Evolutionary conservation across 108 stramenopile species (phyloP).

Genomic region (Nitzschia palea): DNA sequence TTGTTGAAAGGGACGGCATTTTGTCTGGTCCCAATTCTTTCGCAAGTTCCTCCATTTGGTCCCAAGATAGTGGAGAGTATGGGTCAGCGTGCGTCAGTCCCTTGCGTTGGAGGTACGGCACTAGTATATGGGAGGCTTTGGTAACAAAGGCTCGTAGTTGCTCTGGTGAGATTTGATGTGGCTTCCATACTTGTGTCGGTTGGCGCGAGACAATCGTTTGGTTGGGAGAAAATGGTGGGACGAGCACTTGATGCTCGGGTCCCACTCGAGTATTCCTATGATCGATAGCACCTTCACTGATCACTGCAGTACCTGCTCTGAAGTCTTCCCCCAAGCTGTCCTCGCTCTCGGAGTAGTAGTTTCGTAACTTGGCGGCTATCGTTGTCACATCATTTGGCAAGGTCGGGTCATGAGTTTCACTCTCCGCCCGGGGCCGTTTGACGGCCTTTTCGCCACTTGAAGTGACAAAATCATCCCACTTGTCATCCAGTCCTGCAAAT

Average conservation of each 20-base stretch:
- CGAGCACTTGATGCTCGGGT: slow-evolving; percentile 57
- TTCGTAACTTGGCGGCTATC: not conserved
- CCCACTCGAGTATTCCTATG: slow-evolving; percentile 73
- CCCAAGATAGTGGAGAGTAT: slow-evolving; percentile 45
- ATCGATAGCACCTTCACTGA: slow-evolving; percentile 51
- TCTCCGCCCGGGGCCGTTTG: slow-evolving; percentile 3
- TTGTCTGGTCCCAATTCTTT: slow-evolving; percentile 10
- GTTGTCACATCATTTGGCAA: not conserved
- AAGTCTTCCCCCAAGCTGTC: slow-evolving; percentile 15
- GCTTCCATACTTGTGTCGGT: slow-evolving; percentile 69
- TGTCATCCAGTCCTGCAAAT: not conserved
- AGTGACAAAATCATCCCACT: slow-evolving; percentile 1
- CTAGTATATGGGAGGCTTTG: slow-evolving; percentile 45
- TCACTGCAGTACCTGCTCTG: slow-evolving; percentile 22
- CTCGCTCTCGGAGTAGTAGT: slow-evolving; percentile 21
- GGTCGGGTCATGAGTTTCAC: not conserved
- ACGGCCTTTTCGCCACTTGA: not conserved
- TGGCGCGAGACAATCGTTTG: slow-evolving; percentile 35
- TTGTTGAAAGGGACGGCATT: slow-evolving; percentile 35
- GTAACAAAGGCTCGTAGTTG: slow-evolving; percentile 44
- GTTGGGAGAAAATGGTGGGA: slow-evolving; percentile 48
- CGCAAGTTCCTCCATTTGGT: slow-evolving; percentile 27
- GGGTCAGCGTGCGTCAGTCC: slow-evolving; percentile 33
- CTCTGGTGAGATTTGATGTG: slow-evolving; percentile 34
- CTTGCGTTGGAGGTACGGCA: slow-evolving; percentile 40